Conservation (phyloP, 2,329 filamentous ascomycete genomes). For the Epichloe bromicola region DNA sequence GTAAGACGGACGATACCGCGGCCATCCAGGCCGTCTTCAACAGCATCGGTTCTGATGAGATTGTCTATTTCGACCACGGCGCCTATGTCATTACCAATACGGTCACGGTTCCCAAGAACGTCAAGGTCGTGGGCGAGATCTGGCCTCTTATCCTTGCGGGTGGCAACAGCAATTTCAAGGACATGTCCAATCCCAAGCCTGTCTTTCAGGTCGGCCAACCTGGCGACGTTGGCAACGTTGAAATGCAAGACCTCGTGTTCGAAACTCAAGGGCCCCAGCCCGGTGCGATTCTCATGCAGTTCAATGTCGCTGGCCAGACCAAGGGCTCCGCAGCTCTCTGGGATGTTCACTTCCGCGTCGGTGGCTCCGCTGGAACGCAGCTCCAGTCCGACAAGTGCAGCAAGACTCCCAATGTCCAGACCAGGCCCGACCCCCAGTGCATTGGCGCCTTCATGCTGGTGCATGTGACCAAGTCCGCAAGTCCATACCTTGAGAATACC, state of each 20-base stretch:
- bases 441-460: constrained; percentile 60
- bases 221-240: constrained; percentile 66
- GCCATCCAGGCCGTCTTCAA: constrained; percentile 72
- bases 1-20: constrained; percentile 71
- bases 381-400: constrained; percentile 68
- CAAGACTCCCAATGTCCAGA: constrained; percentile 56
- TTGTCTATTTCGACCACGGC: constrained; percentile 67
- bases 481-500: constrained; percentile 73
- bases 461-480: constrained; percentile 48
- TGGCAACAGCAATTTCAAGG: constrained; percentile 55
- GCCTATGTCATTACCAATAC: constrained; percentile 59
- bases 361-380: constrained; percentile 71
- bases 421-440: constrained; percentile 52
- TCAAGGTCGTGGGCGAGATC: constrained; percentile 82
- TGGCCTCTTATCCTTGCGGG: constrained; percentile 83
- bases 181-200: constrained; percentile 64
- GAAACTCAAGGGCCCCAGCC: constrained; percentile 72
- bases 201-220: constrained; percentile 72
- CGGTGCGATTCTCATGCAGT: constrained; percentile 82
- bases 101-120: constrained; percentile 59
- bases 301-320: constrained; percentile 61
- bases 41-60: constrained; percentile 45
- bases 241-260: constrained; percentile 81
- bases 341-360: constrained; percentile 93
- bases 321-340: constrained; percentile 70